phyloP scores from a whole-genome alignment of 352 stramenopile genomes.

The Phytophthora fragariaefolia region DNA sequence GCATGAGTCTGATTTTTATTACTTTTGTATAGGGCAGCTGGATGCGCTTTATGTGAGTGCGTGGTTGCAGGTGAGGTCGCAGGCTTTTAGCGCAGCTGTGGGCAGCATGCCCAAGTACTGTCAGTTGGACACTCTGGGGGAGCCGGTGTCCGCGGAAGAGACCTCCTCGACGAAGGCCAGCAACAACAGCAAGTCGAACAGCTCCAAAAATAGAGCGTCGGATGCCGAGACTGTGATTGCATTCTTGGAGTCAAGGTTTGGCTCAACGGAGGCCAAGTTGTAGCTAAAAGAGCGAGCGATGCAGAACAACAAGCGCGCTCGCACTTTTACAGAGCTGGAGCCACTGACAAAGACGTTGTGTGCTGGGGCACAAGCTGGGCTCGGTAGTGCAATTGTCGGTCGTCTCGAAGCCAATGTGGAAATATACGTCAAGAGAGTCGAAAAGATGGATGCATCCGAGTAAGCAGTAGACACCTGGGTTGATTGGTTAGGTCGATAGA shows the following conservation, averaged over 20 bases:
- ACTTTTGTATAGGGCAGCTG: background rate
- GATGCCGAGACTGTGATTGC: background rate
- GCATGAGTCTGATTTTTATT: background rate
- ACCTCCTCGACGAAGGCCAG: background rate
- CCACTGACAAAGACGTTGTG: background rate
- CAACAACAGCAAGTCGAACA: background rate
- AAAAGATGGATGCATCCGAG: background rate
- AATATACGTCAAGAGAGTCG: background rate
- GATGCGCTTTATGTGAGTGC: background rate
- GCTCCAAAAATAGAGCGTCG: background rate
- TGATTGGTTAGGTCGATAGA: constrained; percentile 1
- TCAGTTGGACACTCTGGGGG: background rate
- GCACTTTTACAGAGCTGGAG: background rate
- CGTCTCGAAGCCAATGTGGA: constrained; percentile 1
- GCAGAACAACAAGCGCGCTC: background rate
- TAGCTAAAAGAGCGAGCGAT: background rate
- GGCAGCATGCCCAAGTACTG: background rate
- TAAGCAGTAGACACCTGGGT: background rate
- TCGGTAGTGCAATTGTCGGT: background rate
- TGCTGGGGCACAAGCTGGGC: background rate
- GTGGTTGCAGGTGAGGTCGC: background rate
- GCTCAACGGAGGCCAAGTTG: background rate
- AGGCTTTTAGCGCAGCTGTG: background rate
- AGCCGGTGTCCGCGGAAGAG: too few relatives aligned
- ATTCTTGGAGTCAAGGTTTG: background rate